phyloP scores from a whole-genome alignment of 371 early-diverging fungal species.

The Mortierella sp. region DNA sequence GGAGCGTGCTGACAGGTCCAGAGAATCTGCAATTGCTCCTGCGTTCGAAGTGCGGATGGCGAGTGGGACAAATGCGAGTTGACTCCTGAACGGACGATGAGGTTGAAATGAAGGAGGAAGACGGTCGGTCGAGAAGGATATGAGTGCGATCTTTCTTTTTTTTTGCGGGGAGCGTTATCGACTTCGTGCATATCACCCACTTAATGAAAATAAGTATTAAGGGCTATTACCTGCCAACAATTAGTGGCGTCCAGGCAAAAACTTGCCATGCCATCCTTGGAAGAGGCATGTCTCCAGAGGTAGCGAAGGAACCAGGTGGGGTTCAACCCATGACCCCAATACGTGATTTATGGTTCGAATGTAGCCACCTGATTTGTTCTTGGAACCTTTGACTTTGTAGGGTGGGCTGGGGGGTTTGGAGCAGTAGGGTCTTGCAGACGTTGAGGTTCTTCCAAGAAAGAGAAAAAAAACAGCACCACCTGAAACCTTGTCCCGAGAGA shows the following conservation, averaged over 20 bases:
- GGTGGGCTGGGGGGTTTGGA: neutral
- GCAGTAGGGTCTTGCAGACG: neutral
- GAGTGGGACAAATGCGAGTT: neutral
- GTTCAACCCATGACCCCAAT: slow-evolving; percentile 11
- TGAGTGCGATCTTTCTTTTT: neutral
- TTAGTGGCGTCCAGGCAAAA: no score
- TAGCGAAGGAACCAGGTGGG: neutral
- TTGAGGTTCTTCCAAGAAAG: neutral
- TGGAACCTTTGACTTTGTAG: neutral
- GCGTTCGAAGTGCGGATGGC: neutral
- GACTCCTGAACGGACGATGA: neutral
- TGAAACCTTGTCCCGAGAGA: neutral
- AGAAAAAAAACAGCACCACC: neutral
- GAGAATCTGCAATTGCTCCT: neutral
- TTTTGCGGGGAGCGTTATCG: no score
- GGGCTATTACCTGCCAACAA: no score
- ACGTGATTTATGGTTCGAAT: neutral
- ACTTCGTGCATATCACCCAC: no score
- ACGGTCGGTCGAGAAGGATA: neutral
- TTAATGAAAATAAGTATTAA: no score
- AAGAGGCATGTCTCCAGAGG: neutral
- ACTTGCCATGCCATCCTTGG: no score
- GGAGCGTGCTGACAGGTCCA: neutral
- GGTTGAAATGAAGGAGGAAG: neutral
- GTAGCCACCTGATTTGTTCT: neutral